Percentiles rank a stretch among this genome's conserved stretches.
These are phyloP conservation scores for Daldinia caldariorum DNA, from an alignment of 495 filamentous ascomycete species.

Conservation along the genomic window DNA sequence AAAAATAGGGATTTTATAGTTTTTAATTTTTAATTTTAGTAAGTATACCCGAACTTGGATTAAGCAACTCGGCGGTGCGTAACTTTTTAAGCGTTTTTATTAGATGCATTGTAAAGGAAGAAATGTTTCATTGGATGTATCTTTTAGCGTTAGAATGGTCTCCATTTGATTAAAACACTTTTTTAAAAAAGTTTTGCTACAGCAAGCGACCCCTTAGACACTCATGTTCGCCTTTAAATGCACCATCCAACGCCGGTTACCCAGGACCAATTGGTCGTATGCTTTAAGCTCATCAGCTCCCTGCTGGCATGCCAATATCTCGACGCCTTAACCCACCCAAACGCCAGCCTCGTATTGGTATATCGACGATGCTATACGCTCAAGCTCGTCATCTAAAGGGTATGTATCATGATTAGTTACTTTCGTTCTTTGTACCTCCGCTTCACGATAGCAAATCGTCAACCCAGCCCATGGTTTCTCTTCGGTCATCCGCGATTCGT, in stretches of 20 bases:
- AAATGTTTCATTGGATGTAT: too few relatives aligned
- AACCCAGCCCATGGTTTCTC: constrained; percentile 74
- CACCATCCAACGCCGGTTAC: constrained; percentile 37
- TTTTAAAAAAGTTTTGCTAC: constrained; percentile 1
- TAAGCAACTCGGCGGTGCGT: too few relatives aligned
- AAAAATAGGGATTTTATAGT: too few relatives aligned
- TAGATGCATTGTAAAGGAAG: too few relatives aligned
- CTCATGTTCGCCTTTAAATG: constrained; percentile 22
- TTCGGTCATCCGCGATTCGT: constrained; percentile 69
- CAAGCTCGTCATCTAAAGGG: constrained; percentile 31
- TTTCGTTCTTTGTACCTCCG: background rate
- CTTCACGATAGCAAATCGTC: constrained; percentile 53
- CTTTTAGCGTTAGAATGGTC: too few relatives aligned
- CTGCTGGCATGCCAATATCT: constrained; percentile 28
- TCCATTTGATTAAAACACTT: too few relatives aligned
- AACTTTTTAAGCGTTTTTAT: too few relatives aligned
- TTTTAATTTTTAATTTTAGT: too few relatives aligned
- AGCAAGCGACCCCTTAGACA: background rate
- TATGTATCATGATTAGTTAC: constrained; percentile 25
- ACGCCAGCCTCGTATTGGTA: constrained; percentile 45
- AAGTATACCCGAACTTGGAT: too few relatives aligned
- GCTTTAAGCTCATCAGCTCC: constrained; percentile 24
- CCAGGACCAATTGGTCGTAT: constrained; percentile 21
- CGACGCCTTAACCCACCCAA: constrained; percentile 35
- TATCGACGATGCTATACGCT: constrained; percentile 39